Evolutionary conservation across 2,329 filamentous ascomycete genomes (phyloP).

Genomic region (Fusarium aywerte): DNA sequence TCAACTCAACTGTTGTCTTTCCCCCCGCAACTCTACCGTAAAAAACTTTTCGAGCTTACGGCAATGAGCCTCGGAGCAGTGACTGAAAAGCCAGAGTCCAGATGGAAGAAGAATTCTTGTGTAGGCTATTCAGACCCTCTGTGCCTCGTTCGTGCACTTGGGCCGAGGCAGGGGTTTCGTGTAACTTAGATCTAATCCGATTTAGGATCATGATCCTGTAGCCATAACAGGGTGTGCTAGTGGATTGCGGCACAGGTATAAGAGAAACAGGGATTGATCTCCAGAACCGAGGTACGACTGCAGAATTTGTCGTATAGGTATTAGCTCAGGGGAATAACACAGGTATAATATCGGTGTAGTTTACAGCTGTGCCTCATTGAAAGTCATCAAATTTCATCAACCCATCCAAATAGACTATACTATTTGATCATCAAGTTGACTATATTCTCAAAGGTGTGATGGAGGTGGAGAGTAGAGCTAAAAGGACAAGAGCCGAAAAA

Average conservation of each 20-base stretch:
- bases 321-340: neutral
- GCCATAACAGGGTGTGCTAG: neutral
- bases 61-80: neutral
- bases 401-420: neutral
- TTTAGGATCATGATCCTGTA: constrained; percentile 6
- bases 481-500: neutral
- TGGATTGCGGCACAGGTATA: constrained; percentile 9
- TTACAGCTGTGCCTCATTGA: neutral
- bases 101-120: neutral
- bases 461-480: neutral
- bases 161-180: constrained; percentile 1
- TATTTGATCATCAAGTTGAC: neutral
- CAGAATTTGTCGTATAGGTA: neutral
- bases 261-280: neutral
- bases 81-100: neutral
- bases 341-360: neutral
- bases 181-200: constrained; percentile 31
- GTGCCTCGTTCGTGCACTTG: neutral
- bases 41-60: neutral
- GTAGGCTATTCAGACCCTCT: neutral
- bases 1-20: too few relatives aligned
- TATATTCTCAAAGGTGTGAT: neutral
- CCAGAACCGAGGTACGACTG: neutral
- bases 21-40: neutral
- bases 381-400: neutral